phyloP scores from a whole-genome alignment of 148 eudicot species.

The Persicaria tinctoria region DNA sequence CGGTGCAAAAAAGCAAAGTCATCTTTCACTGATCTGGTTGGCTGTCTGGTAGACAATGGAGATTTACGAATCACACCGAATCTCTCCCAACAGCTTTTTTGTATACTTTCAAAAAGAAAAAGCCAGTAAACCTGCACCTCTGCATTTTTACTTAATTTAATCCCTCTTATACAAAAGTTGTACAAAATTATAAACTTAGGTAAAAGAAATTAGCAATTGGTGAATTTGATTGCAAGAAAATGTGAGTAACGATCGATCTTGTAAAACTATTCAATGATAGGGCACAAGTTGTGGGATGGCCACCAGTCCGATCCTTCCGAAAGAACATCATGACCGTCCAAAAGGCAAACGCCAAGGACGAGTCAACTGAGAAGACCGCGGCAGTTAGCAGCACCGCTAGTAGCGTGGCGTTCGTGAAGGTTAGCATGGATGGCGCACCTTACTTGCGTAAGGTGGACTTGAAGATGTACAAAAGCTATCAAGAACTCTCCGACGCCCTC shows the following conservation, averaged over 20 bases:
- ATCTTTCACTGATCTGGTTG: slow-evolving; percentile 16
- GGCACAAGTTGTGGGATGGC: slow-evolving; percentile 71
- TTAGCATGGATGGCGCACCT: slow-evolving; percentile 60
- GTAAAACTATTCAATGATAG: slow-evolving; percentile 18
- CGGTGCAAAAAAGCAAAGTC: slow-evolving; percentile 16
- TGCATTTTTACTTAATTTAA: not conserved
- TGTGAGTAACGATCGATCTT: not conserved
- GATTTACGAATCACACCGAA: slow-evolving; percentile 16
- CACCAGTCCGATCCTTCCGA: slow-evolving; percentile 53
- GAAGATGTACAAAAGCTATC: slow-evolving; percentile 46
- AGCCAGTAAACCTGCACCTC: slow-evolving; percentile 8
- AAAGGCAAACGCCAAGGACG: not conserved
- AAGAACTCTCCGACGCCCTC: slow-evolving; percentile 41
- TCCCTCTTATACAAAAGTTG: not conserved
- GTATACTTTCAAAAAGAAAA: not conserved
- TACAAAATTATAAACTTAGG: not conserved
- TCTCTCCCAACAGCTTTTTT: slow-evolving; percentile 14
- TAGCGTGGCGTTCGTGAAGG: slow-evolving; percentile 35
- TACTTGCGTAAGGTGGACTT: slow-evolving; percentile 54
- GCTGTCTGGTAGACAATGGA: slow-evolving; percentile 30
- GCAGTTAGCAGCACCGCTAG: not conserved
- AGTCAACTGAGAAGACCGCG: not conserved
- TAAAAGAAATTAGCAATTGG: no score
- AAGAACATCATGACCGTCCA: slow-evolving; percentile 42
- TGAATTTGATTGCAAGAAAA: no score